These are phyloP conservation scores for Daldinia sp. DNA, from an alignment of 2,329 filamentous ascomycete species.

Conservation along the genomic window DNA sequence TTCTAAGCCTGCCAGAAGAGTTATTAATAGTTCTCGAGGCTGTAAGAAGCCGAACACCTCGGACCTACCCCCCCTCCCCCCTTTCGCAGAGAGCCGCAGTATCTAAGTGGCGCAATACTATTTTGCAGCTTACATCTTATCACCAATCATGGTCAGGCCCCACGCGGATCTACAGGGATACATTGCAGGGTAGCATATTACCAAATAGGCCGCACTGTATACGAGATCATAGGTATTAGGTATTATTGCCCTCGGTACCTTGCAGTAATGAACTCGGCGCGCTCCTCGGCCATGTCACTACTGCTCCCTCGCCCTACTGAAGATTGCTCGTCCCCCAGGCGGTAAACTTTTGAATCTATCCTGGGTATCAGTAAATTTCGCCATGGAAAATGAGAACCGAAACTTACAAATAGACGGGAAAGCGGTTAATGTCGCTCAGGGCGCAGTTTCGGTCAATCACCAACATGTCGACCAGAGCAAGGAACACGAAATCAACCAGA, in stretches of 20 bases:
- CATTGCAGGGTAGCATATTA: neutral
- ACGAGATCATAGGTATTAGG: neutral
- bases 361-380: neutral
- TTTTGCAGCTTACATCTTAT: neutral
- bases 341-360: too few relatives aligned
- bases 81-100: neutral
- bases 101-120: neutral
- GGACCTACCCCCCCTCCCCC: neutral
- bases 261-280: neutral
- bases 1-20: neutral
- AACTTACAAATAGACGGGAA: neutral
- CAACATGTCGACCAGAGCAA: neutral
- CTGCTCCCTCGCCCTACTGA: too few relatives aligned
- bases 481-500: neutral
- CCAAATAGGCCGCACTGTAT: neutral
- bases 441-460: neutral
- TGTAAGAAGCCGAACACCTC: neutral
- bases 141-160: neutral
- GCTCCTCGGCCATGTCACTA: neutral
- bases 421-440: neutral
- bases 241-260: neutral
- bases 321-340: too few relatives aligned
- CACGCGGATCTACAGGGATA: neutral
- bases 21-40: neutral
- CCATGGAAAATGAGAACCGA: neutral